phyloP scores from a whole-genome alignment of 2,329 filamentous ascomycete species.

The Neofusicoccum ribis region DNA sequence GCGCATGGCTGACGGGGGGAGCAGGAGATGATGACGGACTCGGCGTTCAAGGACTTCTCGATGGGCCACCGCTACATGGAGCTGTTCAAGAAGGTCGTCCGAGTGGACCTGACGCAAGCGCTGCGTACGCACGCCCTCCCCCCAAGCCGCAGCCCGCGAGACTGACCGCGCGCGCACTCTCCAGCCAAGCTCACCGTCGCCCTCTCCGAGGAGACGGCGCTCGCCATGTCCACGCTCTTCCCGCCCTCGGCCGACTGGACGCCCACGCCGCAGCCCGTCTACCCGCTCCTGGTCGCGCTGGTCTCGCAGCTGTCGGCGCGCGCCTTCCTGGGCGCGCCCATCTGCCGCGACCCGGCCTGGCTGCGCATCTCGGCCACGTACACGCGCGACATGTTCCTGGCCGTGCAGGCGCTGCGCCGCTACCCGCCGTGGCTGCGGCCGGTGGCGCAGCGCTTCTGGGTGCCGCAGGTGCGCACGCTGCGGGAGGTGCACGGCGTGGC shows the following conservation, averaged over 20 bases:
- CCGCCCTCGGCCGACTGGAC: slow-evolving; percentile 40
- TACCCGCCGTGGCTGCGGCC: slow-evolving; percentile 37
- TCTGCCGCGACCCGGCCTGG: slow-evolving; percentile 43
- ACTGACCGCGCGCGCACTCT: neutral
- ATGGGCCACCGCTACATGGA: neutral
- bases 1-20: no score
- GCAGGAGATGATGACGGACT: neutral
- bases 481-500: slow-evolving; percentile 39
- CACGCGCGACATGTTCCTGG: slow-evolving; percentile 37
- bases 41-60: neutral
- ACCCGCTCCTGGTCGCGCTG: slow-evolving; percentile 42
- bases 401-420: slow-evolving; percentile 34
- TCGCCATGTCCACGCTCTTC: neutral
- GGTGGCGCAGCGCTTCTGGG: slow-evolving; percentile 35
- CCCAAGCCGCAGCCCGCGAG: no score
- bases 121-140: neutral
- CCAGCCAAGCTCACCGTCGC: neutral
- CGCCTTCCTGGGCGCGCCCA: slow-evolving; percentile 40
- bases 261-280: slow-evolving; percentile 28
- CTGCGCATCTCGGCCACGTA: slow-evolving; percentile 36
- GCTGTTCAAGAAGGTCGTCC: neutral
- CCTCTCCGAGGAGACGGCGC: neutral
- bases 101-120: neutral
- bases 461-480: slow-evolving; percentile 32
- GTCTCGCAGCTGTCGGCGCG: slow-evolving; percentile 43